Evolutionary conservation across 1,139 yeast species (phyloP).

Genomic region (Yamadazyma taylorii): DNA sequence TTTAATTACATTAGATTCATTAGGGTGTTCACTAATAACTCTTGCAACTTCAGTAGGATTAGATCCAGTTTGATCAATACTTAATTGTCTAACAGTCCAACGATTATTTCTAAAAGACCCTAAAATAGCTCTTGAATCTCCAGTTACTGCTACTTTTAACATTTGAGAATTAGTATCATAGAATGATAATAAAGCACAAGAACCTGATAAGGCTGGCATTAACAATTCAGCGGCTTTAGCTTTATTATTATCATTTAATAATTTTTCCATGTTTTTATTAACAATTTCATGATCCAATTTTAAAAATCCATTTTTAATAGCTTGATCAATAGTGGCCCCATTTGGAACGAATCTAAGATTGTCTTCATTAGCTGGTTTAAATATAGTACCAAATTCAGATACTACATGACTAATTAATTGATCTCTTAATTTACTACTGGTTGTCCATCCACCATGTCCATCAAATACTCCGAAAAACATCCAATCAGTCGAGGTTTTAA

Average conservation of each 20-base stretch:
- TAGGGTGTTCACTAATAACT: constrained; percentile 85
- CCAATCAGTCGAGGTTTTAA: constrained; percentile 72
- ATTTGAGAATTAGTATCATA: constrained; percentile 74
- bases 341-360: constrained; percentile 56
- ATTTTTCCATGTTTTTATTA: constrained; percentile 64
- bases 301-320: constrained; percentile 78
- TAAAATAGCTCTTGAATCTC: constrained; percentile 91
- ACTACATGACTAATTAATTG: constrained; percentile 74
- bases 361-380: constrained; percentile 54
- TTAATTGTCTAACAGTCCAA: constrained; percentile 87
- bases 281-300: constrained; percentile 87
- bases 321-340: constrained; percentile 71
- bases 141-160: constrained; percentile 90
- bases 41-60: constrained; percentile 85
- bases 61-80: constrained; percentile 93
- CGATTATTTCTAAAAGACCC: constrained; percentile 70
- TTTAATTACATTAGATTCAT: constrained; percentile 78
- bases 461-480: constrained; percentile 95
- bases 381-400: constrained; percentile 70
- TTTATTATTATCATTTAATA: constrained; percentile 62
- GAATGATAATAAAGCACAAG: constrained; percentile 86
- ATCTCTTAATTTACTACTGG: constrained; percentile 80
- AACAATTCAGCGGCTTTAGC: constrained; percentile 68
- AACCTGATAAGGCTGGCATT: constrained; percentile 94
- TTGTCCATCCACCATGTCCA: constrained; percentile 97